Percentiles rank a stretch among this genome's conserved stretches.
Evolutionary conservation across 495 filamentous ascomycete genomes (phyloP).

Genomic region (Neurospora sp.): DNA sequence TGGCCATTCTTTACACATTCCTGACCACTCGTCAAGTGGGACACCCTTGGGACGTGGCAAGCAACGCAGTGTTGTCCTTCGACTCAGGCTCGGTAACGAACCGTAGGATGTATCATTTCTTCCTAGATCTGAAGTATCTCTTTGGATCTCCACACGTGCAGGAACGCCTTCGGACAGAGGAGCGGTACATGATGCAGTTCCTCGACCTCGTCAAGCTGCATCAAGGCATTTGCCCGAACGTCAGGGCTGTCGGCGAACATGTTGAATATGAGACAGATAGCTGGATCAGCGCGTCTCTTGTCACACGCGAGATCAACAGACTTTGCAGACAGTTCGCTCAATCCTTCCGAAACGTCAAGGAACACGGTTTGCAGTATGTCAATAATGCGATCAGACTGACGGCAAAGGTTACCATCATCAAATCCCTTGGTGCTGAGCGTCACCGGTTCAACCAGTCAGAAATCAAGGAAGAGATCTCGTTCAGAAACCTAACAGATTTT

Average conservation of each 20-base stretch:
- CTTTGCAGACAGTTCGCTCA: conserved; percentile 82
- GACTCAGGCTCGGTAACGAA: conserved; percentile 91
- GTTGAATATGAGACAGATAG: conserved; percentile 97
- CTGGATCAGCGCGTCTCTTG: conserved; percentile 92
- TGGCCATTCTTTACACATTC: conserved; percentile 96
- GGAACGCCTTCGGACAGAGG: conserved; percentile 66
- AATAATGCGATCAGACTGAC: conserved; percentile 63
- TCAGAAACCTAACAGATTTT: conserved; percentile 66
- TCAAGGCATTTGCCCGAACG: conserved; percentile 92
- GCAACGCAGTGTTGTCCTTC: conserved; percentile 75
- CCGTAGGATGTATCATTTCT: conserved; percentile 92
- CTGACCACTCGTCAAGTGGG: conserved; percentile 90
- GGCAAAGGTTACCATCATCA: conserved; percentile 68
- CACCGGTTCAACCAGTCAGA: conserved; percentile 77
- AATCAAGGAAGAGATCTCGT: conserved; percentile 70
- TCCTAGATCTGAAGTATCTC: conserved; percentile 82
- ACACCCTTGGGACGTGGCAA: conserved; percentile 76
- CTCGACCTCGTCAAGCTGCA: conserved; percentile 90
- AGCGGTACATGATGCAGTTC: conserved; percentile 85
- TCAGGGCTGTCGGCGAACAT: conserved; percentile 84
- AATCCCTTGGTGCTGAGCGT: conserved; percentile 83
- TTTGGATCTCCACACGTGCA: conserved; percentile 80
- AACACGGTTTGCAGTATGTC: conserved; percentile 51
- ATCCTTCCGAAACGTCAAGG: conserved; percentile 59
- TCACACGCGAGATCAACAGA: conserved; percentile 88